Evolutionary conservation across 352 stramenopile species (phyloP), one percentile per base, ranked within the genome.

Genomic region (Plasmopara halstedii): DNA sequence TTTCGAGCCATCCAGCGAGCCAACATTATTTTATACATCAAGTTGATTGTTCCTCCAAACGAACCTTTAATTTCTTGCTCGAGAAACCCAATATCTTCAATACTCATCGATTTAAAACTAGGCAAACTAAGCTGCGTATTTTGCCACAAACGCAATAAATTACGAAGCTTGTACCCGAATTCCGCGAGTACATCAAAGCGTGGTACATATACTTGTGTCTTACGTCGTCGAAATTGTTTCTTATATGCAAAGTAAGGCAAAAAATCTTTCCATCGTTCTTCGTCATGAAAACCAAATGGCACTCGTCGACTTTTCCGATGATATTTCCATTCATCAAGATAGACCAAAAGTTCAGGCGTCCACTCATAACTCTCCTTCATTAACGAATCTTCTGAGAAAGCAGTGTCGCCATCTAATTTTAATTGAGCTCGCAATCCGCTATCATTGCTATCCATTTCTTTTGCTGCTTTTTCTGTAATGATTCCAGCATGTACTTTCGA

Each of bases 1-100:
- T 56, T 50, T 39, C 64, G 42, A 25, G 65, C 38, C 23, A 69
- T 67, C 69, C 69, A 79, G 25, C 67, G 58, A 46, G 60, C 67
- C 9, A 79, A 29, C 38, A 70, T 76, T 52, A 75, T 68, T 20
- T 64, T 61, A 47, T 79, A 77, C 18, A 74, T 35, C 10, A 77
- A 39, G 42, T 75, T 47, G 6, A 70, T 57, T 15, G 73, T 46
- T 0, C 27, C 37, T 0, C 35, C 39, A 2, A 83, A 52, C 21
- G 44, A 47, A 8, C 50, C n/a, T 61, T 83, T 83, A 37, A 83
- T 70, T 15, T 56, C 65, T 15, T 48, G 61, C 34, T 83, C 70
- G 2, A 83, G 22, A 4, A 20, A 21, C 0, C 67, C 70, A 1
- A 83, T 49, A 7, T 66, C 54, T 49, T 67, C 17, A 35, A 79